Conservation (phyloP, 2,329 filamentous ascomycete species). For the Calonectria montana region DNA sequence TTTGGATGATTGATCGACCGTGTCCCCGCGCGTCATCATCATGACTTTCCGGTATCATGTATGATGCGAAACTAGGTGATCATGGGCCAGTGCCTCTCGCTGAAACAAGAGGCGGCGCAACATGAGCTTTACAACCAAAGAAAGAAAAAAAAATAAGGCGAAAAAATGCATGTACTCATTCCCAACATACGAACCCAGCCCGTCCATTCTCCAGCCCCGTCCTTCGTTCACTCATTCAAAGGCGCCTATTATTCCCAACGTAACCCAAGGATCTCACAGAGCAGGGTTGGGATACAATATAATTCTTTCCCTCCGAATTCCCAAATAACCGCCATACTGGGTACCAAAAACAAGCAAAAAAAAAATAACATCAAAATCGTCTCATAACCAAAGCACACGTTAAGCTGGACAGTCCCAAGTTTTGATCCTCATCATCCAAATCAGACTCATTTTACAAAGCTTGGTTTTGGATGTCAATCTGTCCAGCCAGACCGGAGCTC, state of each 20-base stretch:
- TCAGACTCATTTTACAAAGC: neutral
- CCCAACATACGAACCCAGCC: conserved; percentile 21
- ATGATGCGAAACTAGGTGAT: neutral
- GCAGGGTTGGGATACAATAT: neutral
- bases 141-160: neutral
- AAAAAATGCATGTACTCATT: conserved; percentile 25
- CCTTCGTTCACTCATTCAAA: conserved; percentile 27
- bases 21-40: neutral
- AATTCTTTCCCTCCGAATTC: neutral
- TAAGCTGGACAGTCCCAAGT: conserved; percentile 3
- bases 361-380: conserved; percentile 17
- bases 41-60: neutral
- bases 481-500: neutral
- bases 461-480: neutral
- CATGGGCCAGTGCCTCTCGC: neutral
- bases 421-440: neutral
- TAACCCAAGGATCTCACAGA: neutral
- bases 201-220: neutral
- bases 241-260: conserved; percentile 1
- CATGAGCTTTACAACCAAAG: neutral
- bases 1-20: neutral
- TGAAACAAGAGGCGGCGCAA: neutral
- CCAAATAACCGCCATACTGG: neutral
- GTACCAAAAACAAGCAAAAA: neutral
- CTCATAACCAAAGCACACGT: conserved; percentile 10